Evolutionary conservation across 179 eudicot species (phyloP).

Genomic region (Silene vulgaris): DNA sequence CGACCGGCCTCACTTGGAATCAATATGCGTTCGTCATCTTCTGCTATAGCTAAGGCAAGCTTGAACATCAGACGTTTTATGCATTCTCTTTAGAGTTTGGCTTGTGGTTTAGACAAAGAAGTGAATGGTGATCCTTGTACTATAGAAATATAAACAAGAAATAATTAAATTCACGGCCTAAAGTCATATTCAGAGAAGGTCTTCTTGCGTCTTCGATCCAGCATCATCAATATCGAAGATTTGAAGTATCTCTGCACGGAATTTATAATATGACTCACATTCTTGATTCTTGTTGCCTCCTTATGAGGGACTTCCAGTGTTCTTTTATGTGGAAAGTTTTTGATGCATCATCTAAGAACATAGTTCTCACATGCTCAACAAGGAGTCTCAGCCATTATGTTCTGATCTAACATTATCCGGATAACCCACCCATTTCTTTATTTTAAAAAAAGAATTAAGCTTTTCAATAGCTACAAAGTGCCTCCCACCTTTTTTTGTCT

Average conservation of each 20-base stretch:
- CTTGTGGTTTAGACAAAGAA: conserved; percentile 29
- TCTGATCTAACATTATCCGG: conserved; percentile 20
- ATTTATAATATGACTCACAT: conserved; percentile 26
- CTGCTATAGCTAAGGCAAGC: conserved; percentile 95
- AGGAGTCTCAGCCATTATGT: conserved; percentile 36
- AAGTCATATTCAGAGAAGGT: conserved; percentile 37
- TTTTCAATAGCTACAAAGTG: conserved; percentile 9
- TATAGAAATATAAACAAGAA: conserved; percentile 27
- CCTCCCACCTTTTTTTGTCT: conserved; percentile 22
- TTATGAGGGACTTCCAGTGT: conserved; percentile 26
- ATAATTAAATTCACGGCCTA: conserved; percentile 20
- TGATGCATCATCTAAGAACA: conserved; percentile 29
- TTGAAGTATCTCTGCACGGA: conserved; percentile 21
- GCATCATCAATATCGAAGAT: conserved; percentile 18
- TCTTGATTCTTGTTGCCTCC: conserved; percentile 22
- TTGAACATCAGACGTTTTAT: conserved; percentile 57
- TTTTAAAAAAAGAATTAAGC: background rate
- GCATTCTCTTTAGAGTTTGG: conserved; percentile 45
- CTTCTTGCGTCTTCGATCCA: conserved; percentile 23
- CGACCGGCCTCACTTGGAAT: conserved; percentile 58
- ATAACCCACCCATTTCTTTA: conserved; percentile 3
- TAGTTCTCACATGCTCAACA: conserved; percentile 15
- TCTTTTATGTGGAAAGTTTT: conserved; percentile 20
- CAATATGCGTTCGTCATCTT: conserved; percentile 65
- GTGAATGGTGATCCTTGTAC: conserved; percentile 31